These are phyloP conservation scores for Phytophthora parvispora DNA, from an alignment of 352 stramenopile genomes.

Conservation along the genomic window DNA sequence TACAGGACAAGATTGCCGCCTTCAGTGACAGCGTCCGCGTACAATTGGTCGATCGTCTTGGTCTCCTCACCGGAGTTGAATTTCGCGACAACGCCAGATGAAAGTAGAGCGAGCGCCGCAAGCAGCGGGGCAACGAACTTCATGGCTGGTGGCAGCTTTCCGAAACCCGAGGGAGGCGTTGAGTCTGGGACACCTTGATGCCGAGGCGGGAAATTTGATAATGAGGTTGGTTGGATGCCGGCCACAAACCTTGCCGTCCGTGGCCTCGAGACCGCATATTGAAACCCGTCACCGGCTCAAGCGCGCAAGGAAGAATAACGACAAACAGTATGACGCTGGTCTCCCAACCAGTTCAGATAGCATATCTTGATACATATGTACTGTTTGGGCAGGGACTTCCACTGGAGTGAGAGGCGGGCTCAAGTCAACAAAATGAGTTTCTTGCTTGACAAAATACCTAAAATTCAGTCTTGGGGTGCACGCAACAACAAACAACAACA, in stretches of 20 bases:
- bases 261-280: background rate
- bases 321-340: background rate
- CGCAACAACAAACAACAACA: no score
- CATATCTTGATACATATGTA: no score
- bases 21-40: slow-evolving; percentile 53
- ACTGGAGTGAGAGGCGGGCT: no score
- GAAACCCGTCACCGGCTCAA: background rate
- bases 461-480: no score
- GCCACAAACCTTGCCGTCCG: background rate
- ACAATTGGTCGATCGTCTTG: slow-evolving; percentile 51
- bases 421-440: no score
- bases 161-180: background rate
- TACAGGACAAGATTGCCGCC: slow-evolving; percentile 58
- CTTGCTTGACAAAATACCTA: no score
- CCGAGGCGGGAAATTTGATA: slow-evolving; percentile 12
- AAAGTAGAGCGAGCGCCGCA: background rate
- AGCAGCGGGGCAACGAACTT: slow-evolving; percentile 9
- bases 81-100: background rate
- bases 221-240: background rate
- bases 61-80: slow-evolving; percentile 37
- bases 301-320: background rate
- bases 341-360: no score
- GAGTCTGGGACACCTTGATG: slow-evolving; percentile 4
- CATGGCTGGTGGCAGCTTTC: slow-evolving; percentile 5
- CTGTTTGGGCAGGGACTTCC: no score